Conservation (phyloP, 169 alveolate genomes). For the Cryptosporidium baileyi region DNA sequence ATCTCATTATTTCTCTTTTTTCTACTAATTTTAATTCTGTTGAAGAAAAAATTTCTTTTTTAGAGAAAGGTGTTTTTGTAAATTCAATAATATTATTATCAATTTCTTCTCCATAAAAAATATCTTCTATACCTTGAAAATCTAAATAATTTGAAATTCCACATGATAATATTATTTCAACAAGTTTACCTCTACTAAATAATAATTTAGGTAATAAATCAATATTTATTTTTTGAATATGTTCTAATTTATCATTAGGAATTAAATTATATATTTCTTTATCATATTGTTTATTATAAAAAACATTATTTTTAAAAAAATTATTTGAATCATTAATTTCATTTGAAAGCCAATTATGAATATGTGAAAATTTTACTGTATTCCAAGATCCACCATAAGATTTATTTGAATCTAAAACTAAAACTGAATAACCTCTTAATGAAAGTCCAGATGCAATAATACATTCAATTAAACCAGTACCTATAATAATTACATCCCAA, state of each 20-base stretch:
- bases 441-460: slow-evolving; percentile 61
- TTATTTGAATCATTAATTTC: background rate
- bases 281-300: background rate
- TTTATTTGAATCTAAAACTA: slow-evolving; percentile 9
- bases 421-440: slow-evolving; percentile 29
- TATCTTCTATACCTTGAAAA: slow-evolving; percentile 48
- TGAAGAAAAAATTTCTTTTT: slow-evolving; percentile 31
- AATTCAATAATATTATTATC: background rate
- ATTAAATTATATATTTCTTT: no score
- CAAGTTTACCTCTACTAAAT: slow-evolving; percentile 28
- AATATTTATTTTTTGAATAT: background rate
- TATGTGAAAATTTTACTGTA: background rate
- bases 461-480: slow-evolving; percentile 51
- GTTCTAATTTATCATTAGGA: no score
- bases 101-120: background rate
- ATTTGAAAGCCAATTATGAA: slow-evolving; percentile 23
- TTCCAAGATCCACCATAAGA: slow-evolving; percentile 46
- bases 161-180: slow-evolving; percentile 28
- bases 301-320: background rate
- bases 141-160: slow-evolving; percentile 30
- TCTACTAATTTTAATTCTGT: slow-evolving; percentile 19
- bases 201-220: slow-evolving; percentile 43
- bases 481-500: slow-evolving; percentile 47
- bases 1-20: slow-evolving; percentile 37
- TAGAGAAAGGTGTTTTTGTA: slow-evolving; percentile 39